Conservation (phyloP, 768 basidiomycete species). For the Tricholoma sp. region DNA sequence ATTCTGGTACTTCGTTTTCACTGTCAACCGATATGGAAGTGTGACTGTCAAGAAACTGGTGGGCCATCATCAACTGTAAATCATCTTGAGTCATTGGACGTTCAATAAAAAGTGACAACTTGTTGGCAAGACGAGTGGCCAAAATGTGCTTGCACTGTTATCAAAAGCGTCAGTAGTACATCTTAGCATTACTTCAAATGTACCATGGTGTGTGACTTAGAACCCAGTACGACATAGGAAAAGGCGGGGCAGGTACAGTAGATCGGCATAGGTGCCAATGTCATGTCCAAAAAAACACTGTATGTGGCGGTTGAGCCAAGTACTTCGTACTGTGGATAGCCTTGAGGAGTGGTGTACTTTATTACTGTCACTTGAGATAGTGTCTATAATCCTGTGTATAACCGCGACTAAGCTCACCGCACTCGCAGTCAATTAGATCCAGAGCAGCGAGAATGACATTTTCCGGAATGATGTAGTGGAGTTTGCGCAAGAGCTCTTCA, state of each 20-base stretch:
- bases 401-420: constrained; percentile 38
- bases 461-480: constrained; percentile 58
- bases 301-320: constrained; percentile 62
- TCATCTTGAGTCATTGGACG: constrained; percentile 43
- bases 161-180: not conserved
- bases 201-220: constrained; percentile 63
- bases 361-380: constrained; percentile 40
- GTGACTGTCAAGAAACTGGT: constrained; percentile 23
- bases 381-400: not conserved
- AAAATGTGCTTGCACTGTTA: constrained; percentile 76
- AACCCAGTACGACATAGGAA: constrained; percentile 53
- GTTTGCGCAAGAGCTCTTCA: constrained; percentile 51
- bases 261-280: constrained; percentile 34
- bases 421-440: constrained; percentile 69
- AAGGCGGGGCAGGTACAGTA: constrained; percentile 80
- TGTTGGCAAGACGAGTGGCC: constrained; percentile 56
- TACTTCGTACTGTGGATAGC: constrained; percentile 59
- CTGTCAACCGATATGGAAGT: not conserved
- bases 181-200: constrained; percentile 13
- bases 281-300: constrained; percentile 45
- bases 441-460: constrained; percentile 62
- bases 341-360: constrained; percentile 53
- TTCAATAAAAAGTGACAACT: constrained; percentile 45
- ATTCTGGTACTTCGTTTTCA: not conserved
- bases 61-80: constrained; percentile 38